These are phyloP conservation scores for Cubamyces sp. DNA, from an alignment of 768 basidiomycete species.

Conservation along the genomic window DNA sequence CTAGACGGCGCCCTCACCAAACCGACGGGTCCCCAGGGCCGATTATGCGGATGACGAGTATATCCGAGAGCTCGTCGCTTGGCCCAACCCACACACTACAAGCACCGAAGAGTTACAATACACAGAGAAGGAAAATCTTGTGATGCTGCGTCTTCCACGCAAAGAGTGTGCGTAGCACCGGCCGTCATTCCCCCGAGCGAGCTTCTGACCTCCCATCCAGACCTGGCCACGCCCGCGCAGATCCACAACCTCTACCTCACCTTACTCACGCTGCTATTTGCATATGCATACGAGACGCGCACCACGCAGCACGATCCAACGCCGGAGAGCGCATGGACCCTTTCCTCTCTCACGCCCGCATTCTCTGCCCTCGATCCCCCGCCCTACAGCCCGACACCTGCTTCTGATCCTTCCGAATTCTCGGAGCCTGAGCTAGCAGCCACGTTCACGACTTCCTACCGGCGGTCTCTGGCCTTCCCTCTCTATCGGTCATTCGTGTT, in stretches of 20 bases:
- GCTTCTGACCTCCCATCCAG: constrained; percentile 40
- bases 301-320: constrained; percentile 82
- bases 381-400: constrained; percentile 39
- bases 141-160: constrained; percentile 59
- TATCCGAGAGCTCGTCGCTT: constrained; percentile 70
- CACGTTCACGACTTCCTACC: constrained; percentile 65
- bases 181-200: background rate
- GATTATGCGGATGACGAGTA: constrained; percentile 79
- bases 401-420: constrained; percentile 29
- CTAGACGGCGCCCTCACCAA: background rate
- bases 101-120: constrained; percentile 49
- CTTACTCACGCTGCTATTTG: constrained; percentile 71
- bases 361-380: constrained; percentile 85
- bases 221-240: constrained; percentile 60
- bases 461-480: constrained; percentile 76
- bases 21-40: constrained; percentile 52
- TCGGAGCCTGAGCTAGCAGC: constrained; percentile 51
- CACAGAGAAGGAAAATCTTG: constrained; percentile 71
- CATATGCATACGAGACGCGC: constrained; percentile 81
- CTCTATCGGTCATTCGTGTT: constrained; percentile 79
- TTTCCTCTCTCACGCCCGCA: constrained; percentile 69
- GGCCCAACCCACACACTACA: constrained; percentile 59
- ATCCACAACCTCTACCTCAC: constrained; percentile 69
- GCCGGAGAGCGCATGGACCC: constrained; percentile 88
- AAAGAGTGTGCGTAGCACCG: constrained; percentile 52